Evolutionary conservation across 192 early-diverging fungal species (phyloP), one percentile per base, ranked within the genome.

Genomic region (Mortierella alpina): DNA sequence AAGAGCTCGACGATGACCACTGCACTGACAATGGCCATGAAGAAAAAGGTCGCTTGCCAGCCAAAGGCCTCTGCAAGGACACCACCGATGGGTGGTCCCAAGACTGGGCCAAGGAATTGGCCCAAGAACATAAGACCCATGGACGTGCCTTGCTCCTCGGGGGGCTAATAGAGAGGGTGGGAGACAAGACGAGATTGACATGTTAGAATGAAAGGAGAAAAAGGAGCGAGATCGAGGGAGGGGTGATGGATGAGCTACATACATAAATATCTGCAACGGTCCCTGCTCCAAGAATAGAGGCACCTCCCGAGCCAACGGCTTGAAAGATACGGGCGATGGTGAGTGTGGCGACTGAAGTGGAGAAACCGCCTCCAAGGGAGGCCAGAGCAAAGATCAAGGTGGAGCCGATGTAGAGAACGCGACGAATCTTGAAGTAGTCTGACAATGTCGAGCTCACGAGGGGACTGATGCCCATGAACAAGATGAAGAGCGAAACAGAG

Each of bases 381-480:
- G 83, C 81, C 9, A 83, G 20, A 2, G 73, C 74, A 62, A 83
- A 86, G 53, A 86, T 82, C 20, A 77, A 47, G 51, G 79, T 82
- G 52, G 75, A 84, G 42, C 44, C 52, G 44, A 86, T 79, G 46
- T 86, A 86, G 48, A 86, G 76, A 22, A 78, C 54, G 54, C 85
- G 69, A 20, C 85, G 76, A 54, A 86, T 81, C 57, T 81, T 65
- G 67, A 74, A 86, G 41, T 67, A 53, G 52, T 86, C 85, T 41
- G 83, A 84, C 40, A 86, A 68, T 6, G 81, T 84, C n/a, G 83
- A 84, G 52, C 68, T 82, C 52, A 86, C 66, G 7, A 86, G 64
- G 10, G 85, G 83, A 66, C 84, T 82, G 47, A 87, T 83, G 40
- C 86, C 86, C 82, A 87, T 87, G 64, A 87, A 87, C 13, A 87